Conservation (phyloP, 2,329 filamentous ascomycete genomes). For the Cordyceps fumosorosea region DNA sequence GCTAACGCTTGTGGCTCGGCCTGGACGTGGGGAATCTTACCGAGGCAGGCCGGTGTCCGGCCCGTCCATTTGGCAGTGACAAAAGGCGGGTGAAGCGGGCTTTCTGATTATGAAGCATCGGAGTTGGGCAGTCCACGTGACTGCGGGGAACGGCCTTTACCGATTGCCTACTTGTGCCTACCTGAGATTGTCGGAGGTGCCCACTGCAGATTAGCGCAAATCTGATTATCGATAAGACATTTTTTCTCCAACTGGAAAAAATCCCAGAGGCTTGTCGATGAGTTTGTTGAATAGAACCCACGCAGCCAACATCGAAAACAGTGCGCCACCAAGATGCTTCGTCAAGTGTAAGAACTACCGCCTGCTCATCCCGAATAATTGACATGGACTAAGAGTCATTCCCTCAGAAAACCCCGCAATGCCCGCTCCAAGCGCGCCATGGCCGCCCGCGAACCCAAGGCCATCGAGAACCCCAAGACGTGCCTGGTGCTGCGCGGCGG, state of each 20-base stretch:
- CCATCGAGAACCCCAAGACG: conserved; percentile 81
- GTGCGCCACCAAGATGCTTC: conserved; percentile 34
- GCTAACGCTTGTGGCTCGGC: conserved; percentile 14
- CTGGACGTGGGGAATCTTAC: conserved; percentile 17
- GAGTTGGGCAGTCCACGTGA: conserved; percentile 26
- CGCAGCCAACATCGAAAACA: conserved; percentile 12
- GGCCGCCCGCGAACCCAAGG: conserved; percentile 86
- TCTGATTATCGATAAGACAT: conserved; percentile 29
- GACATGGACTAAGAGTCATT: background rate
- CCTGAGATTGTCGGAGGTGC: background rate
- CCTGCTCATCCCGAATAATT: background rate
- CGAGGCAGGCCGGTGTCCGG: conserved; percentile 17
- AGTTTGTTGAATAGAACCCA: background rate
- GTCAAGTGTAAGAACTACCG: conserved; percentile 37
- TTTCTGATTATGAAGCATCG: conserved; percentile 7
- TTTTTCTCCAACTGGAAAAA: conserved; percentile 21
- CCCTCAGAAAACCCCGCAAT: conserved; percentile 51
- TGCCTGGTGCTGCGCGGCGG: conserved; percentile 86
- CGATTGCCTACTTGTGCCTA: conserved; percentile 12
- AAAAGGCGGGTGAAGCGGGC: background rate
- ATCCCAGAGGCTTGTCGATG: background rate
- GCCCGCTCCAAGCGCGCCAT: conserved; percentile 92
- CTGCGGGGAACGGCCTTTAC: conserved; percentile 22
- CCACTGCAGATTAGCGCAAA: conserved; percentile 1
- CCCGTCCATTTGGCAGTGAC: conserved; percentile 3